phyloP scores from a whole-genome alignment of 345 rosid species.

The Luvunga scandens region DNA sequence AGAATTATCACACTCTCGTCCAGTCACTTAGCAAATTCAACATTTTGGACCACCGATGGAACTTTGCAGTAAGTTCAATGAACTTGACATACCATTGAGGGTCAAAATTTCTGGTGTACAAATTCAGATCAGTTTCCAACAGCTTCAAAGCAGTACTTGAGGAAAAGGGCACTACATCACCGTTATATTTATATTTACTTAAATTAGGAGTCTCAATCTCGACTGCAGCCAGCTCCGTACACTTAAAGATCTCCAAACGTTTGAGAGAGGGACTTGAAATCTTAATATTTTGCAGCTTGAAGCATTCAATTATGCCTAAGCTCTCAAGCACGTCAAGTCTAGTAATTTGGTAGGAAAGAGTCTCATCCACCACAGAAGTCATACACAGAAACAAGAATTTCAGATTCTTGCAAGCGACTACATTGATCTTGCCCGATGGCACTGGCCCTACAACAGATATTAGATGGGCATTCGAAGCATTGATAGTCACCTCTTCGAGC shows the following conservation, averaged over 20 bases:
- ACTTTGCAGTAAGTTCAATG: neutral
- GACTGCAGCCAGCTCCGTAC: neutral
- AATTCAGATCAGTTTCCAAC: neutral
- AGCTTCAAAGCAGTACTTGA: neutral
- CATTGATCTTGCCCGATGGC: neutral
- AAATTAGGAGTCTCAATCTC: neutral
- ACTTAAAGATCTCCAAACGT: neutral
- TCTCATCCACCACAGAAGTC: neutral
- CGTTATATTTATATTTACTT: neutral
- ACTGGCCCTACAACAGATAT: neutral
- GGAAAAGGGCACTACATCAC: neutral
- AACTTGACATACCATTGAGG: neutral
- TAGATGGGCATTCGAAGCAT: neutral
- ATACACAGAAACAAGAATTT: neutral
- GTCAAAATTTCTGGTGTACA: neutral
- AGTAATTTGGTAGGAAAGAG: neutral
- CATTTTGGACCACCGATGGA: neutral
- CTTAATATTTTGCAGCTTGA: neutral
- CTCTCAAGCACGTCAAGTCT: neutral
- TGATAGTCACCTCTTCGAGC: neutral
- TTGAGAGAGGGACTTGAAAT: neutral
- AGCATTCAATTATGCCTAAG: accelerated
- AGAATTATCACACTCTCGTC: neutral
- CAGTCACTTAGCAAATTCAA: neutral
- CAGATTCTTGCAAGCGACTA: neutral